Percentiles rank a stretch among this genome's conserved stretches.
phyloP scores from a whole-genome alignment of 1,284 basidiomycete genomes.

The Cryptococcus sp. region DNA sequence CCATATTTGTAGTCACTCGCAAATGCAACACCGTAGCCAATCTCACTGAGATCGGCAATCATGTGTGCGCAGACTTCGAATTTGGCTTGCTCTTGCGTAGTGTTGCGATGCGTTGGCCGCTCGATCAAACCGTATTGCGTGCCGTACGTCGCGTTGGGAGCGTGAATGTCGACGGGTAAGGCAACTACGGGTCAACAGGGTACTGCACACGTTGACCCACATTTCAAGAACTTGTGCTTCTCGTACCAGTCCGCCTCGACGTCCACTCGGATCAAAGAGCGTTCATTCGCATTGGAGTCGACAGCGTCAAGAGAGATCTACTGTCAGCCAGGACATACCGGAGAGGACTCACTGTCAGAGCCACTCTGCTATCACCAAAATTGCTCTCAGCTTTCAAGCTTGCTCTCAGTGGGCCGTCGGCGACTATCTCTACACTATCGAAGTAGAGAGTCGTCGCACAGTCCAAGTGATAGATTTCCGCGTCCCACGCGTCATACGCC shows the following conservation, averaged over 20 bases:
- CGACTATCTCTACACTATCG: conserved; percentile 64
- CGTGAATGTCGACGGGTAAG: conserved; percentile 64
- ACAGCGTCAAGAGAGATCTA: conserved; percentile 39
- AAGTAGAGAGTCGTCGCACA: conserved; percentile 73
- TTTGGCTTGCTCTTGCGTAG: conserved; percentile 63
- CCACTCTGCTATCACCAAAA: conserved; percentile 74
- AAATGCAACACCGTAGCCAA: conserved; percentile 85
- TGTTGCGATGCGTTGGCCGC: conserved; percentile 91
- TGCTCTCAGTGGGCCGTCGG: conserved; percentile 75
- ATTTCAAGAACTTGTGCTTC: conserved; percentile 16
- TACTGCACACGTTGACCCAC: neutral
- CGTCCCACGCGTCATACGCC: conserved; percentile 61
- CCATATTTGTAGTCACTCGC: conserved; percentile 88
- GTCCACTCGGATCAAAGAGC: conserved; percentile 8
- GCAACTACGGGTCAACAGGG: conserved; percentile 35
- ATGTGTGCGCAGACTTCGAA: conserved; percentile 79
- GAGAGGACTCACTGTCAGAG: conserved; percentile 6
- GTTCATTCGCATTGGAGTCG: neutral
- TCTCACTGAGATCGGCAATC: conserved; percentile 58
- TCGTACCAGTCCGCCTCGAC: conserved; percentile 35
- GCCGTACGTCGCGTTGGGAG: conserved; percentile 82
- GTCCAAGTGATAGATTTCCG: conserved; percentile 78
- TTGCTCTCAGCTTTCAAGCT: conserved; percentile 70
- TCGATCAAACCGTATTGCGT: conserved; percentile 88
- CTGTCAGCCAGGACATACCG: conserved; percentile 67